Percentiles rank a stretch among this genome's conserved stretches.
Evolutionary conservation across 805 yeast genomes (phyloP).

Genomic region (Candida insectorum): DNA sequence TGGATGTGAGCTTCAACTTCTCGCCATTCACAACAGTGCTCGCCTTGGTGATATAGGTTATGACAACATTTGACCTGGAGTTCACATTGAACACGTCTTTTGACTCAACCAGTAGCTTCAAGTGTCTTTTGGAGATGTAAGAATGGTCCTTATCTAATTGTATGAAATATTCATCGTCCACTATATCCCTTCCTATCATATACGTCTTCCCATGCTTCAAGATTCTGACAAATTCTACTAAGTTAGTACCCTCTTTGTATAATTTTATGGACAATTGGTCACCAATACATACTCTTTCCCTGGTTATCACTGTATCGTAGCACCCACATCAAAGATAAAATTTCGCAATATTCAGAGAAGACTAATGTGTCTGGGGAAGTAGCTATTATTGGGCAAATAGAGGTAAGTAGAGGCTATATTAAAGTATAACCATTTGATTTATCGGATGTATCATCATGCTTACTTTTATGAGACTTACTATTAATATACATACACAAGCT

Average conservation of each 20-base stretch:
- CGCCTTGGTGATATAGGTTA: slow-evolving; percentile 8
- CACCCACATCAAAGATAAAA: background rate
- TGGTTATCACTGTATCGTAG: background rate
- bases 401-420: too few species aligned
- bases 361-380: too few species aligned
- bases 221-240: slow-evolving; percentile 2
- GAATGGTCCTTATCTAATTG: slow-evolving; percentile 3
- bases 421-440: too few species aligned
- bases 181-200: slow-evolving; percentile 4
- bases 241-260: too few species aligned
- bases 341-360: too few species aligned
- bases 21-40: slow-evolving; percentile 10
- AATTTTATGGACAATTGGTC: too few species aligned
- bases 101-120: slow-evolving; percentile 5
- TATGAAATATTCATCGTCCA: slow-evolving; percentile 3
- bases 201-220: slow-evolving; percentile 3
- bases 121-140: slow-evolving; percentile 12
- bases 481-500: slow-evolving; percentile 9
- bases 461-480: background rate
- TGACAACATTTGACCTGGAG: slow-evolving; percentile 4
- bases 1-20: slow-evolving; percentile 7
- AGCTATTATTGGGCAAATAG: too few species aligned
- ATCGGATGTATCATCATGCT: too few species aligned
- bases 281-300: too few species aligned
- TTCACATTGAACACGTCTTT: slow-evolving; percentile 1